Base-by-base conservation (phyloP, 2,329 filamentous ascomycete species). In the Cladosporium phlei region DNA sequence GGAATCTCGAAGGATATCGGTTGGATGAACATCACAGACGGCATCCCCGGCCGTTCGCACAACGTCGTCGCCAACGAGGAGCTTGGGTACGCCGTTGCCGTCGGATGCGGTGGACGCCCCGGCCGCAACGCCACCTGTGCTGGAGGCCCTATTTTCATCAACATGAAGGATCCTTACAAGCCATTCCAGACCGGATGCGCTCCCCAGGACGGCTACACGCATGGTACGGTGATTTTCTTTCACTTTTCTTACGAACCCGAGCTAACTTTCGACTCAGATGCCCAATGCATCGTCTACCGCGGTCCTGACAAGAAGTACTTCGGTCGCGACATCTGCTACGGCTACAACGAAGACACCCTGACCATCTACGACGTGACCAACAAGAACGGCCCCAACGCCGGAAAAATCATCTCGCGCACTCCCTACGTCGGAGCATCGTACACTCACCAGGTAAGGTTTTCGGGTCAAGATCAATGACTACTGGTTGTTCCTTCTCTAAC, bases 1-100 rank as follows among this genome's bases (percentile, higher is more conserved):
- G n/a, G n/a, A n/a, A n/a, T n/a, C n/a, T n/a, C n/a, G n/a, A 43
- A 38, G 19, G 71, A 73, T 43, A 59, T 75, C 45, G 69, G 70
- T 21, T 63, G 62, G 25, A 62, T 65, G 53, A 72, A 66, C 56
- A 63, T 61, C 48, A 65, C 61, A 27, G 64, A 72, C 0, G 69
- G 69, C 17, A 56, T 65, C 45, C 42, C 42, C 24, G 74, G 74
- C 19, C 67, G 69, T 27, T 68, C 69, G 14, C 74, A 77, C 61
- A 78, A 78, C 55, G 67, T 78, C 27, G 73, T 78, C 6, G 62
- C 70, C 52, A 69, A 74, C 51, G 69, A 75, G 54, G 72, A 76
- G 56, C 65, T 57, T 29, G 62, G 68, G 55, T 73, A 72, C 53
- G 71, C 68, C 46, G 71, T 75, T 32, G 72, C 71, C 24, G 55